These are phyloP conservation scores for Aspergillus neotritici DNA, from an alignment of 2,329 filamentous ascomycete species.

Conservation along the genomic window DNA sequence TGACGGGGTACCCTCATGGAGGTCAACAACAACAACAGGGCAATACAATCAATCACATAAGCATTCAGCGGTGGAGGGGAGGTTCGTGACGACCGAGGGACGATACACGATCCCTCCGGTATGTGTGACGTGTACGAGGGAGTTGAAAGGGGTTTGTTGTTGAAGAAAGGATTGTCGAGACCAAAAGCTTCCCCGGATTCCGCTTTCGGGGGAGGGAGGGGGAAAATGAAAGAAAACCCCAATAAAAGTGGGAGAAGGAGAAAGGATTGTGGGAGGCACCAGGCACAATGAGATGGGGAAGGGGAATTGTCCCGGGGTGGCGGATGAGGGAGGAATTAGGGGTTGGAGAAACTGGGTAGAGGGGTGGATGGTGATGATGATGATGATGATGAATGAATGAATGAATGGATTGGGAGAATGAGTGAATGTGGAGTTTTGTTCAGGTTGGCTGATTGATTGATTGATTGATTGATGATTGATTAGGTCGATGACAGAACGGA, in stretches of 20 bases:
- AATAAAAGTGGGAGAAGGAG: neutral
- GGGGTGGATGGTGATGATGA: neutral
- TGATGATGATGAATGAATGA: slow-evolving; percentile 4
- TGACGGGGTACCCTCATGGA: slow-evolving; percentile 25
- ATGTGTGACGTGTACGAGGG: too few relatives aligned
- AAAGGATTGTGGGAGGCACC: too few relatives aligned
- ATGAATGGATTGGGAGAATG: too few relatives aligned
- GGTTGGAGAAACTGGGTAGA: neutral
- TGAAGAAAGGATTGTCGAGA: neutral
- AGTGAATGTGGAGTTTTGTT: neutral
- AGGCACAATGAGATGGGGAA: neutral
- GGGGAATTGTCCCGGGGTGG: neutral
- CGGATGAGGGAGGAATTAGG: neutral
- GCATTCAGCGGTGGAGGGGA: too few relatives aligned
- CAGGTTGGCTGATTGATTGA: neutral
- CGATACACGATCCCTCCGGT: too few relatives aligned
- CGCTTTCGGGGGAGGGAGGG: neutral
- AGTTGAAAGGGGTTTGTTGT: neutral
- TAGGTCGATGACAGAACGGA: slow-evolving; percentile 3
- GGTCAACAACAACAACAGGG: slow-evolving; percentile 3
- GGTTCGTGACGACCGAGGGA: too few relatives aligned
- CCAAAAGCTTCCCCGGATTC: slow-evolving; percentile 17
- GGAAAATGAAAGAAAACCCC: too few relatives aligned
- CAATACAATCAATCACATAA: neutral
- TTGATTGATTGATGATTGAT: slow-evolving; percentile 8